Base-by-base conservation (phyloP, 495 filamentous ascomycete species). In the Annulohypoxylon stygium region DNA sequence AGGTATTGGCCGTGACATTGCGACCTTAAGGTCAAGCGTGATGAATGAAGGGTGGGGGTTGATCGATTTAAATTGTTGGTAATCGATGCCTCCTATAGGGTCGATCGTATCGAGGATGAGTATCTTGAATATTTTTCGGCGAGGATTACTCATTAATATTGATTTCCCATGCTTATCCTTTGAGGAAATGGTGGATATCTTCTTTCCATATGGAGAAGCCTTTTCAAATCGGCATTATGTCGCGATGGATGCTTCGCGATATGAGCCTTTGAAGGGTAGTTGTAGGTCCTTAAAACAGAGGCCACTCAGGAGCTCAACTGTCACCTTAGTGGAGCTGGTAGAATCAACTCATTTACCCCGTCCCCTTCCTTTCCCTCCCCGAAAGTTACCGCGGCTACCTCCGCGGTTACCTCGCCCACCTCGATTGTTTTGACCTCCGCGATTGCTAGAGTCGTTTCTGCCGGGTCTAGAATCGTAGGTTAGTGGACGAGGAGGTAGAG, bases 301-400 rank as follows among this genome's bases (percentile, higher is more conserved):
- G 30, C 5, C 5, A 30, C 5, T 30, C 3, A 30, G 30, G 37
- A 39, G 12, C 9, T 39, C 8, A 39, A 39, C 37, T n/a, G 18
- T 18, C 43, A 47, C 16, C 8, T 47, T 20, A 20, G 43, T 1
- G 9, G 18, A 30, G 20, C 20, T 36, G 47, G 16, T 25, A 43
- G 6, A 55, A 23, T 41, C 4, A 33, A 50, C 26, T 57, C 23
- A 71, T 30, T 69, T 48, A 5, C 65, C 70, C 68, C 72, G 75
- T 30, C 75, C 77, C 26, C 75, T 62, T 5, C 77, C 75, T 26
- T 75, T 69, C 11, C 77, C 77, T 50, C 39, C 39, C 39, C 39
- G 39, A n/a, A 11, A 11, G 39, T 11, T 14, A 43, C 39, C 39
- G 4, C 71, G 71, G 3, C 76, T 73, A 26, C 70, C 55, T 16